Evolutionary conservation across 257 asterid genomes (phyloP), one percentile per base, ranked within the genome.

Genomic region (Solanum acaule): DNA sequence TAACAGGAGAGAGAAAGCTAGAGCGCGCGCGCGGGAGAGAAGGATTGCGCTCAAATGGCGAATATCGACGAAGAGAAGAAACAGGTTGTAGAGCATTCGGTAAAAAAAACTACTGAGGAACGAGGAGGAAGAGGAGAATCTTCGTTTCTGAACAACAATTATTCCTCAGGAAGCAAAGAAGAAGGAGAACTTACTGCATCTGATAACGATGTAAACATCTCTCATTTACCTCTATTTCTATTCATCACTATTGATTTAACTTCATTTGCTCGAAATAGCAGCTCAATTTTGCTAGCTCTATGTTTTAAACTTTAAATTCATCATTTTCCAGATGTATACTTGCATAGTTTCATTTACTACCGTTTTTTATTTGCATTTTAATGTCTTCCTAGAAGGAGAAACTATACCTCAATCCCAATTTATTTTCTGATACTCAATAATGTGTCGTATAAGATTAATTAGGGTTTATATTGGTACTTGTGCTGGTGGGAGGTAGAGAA

Each of bases 131-230:
- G 87, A 9, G 67, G 67, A 18, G 31, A 76, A 29, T 84, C 83
- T 63, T 63, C 82, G 11, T 37, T 10, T 38, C 81, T 11, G 25
- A 40, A 20, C 1, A 46, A 27, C 18, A 42, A 42, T 16, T 33
- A 71, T 29, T 67, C 88, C 37, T 79, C 87, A 8, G 85, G 75
- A 67, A 89, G 89, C 88, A 92, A 88, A 78, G 94, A 91, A 86
- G 94, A 92, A 92, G 94, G 94, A 87, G 93, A 92, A 76, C 88
- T 92, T 6, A 91, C 92, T 84, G 72, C 92, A 38, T 83, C 27
- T 63, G 92, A 86, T 23, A 89, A 87, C 15, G 90, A 85, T 35
- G 78, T 72, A 40, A 83, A 34, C 65, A 49, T 61, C 86, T 46
- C 88, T 87, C 72, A 59, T 23, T 61, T 77, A 27, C 35, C 40